Percentiles rank a stretch among this genome's conserved stretches.
Conservation (phyloP, 495 filamentous ascomycete genomes). For the Sabuloglossum arenarium region DNA sequence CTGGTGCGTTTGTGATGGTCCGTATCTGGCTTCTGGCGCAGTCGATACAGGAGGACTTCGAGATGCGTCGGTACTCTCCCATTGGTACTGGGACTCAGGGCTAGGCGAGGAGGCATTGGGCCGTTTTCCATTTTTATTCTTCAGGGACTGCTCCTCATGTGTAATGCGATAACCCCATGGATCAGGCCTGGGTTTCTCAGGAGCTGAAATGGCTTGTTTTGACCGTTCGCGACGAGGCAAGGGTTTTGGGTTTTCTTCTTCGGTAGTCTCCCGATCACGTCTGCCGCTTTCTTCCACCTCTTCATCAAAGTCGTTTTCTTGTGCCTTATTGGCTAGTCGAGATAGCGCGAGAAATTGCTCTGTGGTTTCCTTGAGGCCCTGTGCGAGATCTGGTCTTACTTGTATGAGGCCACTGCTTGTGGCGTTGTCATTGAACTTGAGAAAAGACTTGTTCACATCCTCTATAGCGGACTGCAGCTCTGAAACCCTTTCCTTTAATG, state of each 20-base stretch:
- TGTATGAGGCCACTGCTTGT: slow-evolving; percentile 26
- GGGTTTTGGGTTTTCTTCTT: neutral
- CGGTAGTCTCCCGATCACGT: neutral
- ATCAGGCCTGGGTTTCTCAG: neutral
- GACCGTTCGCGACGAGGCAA: neutral
- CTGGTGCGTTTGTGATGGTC: neutral
- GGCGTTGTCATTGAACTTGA: slow-evolving; percentile 41
- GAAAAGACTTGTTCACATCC: slow-evolving; percentile 53
- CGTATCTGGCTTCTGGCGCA: neutral
- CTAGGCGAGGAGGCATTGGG: neutral
- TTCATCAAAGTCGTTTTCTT: slow-evolving; percentile 16
- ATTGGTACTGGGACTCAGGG: neutral
- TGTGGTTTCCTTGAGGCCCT: slow-evolving; percentile 24
- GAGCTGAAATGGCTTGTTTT: neutral
- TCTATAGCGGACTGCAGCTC: slow-evolving; percentile 44
- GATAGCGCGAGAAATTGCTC: slow-evolving; percentile 26
- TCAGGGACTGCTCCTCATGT: neutral
- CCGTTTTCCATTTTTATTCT: neutral
- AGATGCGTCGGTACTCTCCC: neutral
- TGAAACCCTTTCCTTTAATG: slow-evolving; percentile 43
- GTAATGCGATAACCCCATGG: neutral
- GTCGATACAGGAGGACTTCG: neutral
- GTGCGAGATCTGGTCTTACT: slow-evolving; percentile 16
- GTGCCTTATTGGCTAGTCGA: slow-evolving; percentile 21
- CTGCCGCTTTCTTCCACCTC: slow-evolving; percentile 8